These are phyloP conservation scores for Ophiostoma populinum DNA, from an alignment of 2,329 filamentous ascomycete species.

Conservation along the genomic window DNA sequence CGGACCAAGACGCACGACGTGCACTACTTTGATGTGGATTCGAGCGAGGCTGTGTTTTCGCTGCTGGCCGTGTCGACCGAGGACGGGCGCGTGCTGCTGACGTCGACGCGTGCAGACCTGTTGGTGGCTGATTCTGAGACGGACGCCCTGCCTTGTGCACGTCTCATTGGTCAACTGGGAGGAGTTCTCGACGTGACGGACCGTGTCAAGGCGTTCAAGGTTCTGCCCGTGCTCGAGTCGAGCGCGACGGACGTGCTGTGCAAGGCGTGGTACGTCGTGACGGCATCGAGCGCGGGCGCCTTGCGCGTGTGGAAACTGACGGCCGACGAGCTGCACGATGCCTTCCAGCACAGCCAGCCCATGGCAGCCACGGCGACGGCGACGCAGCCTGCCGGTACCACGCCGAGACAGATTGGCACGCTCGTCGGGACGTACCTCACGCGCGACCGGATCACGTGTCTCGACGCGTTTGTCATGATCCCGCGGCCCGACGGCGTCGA, in stretches of 20 bases:
- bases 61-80: conserved; percentile 71
- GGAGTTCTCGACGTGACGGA: conserved; percentile 44
- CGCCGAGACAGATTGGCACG: conserved; percentile 33
- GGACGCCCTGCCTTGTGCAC: conserved; percentile 34
- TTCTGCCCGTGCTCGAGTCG: conserved; percentile 29
- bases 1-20: conserved; percentile 73
- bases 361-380: conserved; percentile 13
- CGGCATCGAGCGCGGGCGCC: conserved; percentile 71
- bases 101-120: conserved; percentile 45
- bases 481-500: conserved; percentile 43
- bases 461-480: conserved; percentile 75
- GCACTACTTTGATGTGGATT: conserved; percentile 41
- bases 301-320: conserved; percentile 59
- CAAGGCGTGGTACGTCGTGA: conserved; percentile 38
- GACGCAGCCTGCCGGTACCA: conserved; percentile 36
- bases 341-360: conserved; percentile 7
- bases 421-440: conserved; percentile 69
- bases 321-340: conserved; percentile 21
- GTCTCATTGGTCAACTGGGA: conserved; percentile 62
- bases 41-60: conserved; percentile 8
- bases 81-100: conserved; percentile 75
- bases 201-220: conserved; percentile 77
- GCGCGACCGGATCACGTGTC: conserved; percentile 73
- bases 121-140: conserved; percentile 8
- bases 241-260: conserved; percentile 9